Percentiles rank a stretch among this genome's conserved stretches.
phyloP scores from a whole-genome alignment of 805 yeast genomes.

The Candida wancherniae region DNA sequence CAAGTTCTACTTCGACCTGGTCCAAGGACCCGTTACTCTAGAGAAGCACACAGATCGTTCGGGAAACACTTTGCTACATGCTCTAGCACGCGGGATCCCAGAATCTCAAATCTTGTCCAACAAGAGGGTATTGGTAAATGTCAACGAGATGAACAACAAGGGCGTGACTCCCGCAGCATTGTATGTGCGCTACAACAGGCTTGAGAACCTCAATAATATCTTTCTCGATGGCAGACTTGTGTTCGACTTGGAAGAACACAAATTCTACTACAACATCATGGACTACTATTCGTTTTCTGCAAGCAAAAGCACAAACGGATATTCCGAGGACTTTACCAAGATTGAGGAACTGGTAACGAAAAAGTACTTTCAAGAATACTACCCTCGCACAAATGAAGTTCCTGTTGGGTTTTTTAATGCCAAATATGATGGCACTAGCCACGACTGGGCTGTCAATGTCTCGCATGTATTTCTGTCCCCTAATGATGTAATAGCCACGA shows the following conservation, averaged over 20 bases:
- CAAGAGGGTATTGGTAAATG: constrained; percentile 28
- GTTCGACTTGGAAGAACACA: constrained; percentile 31
- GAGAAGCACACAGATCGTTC: constrained; percentile 64
- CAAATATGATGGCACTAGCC: constrained; percentile 24
- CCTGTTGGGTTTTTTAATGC: constrained; percentile 30
- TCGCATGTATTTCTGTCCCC: constrained; percentile 1
- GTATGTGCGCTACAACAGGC: constrained; percentile 63
- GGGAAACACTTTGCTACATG: constrained; percentile 76
- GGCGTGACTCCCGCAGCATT: constrained; percentile 67
- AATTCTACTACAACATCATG: constrained; percentile 31
- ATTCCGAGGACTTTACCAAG: constrained; percentile 17
- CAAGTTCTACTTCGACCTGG: constrained; percentile 41
- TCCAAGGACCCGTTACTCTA: constrained; percentile 40
- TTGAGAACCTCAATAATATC: constrained; percentile 52
- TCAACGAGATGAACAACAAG: constrained; percentile 58
- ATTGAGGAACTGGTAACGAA: constrained; percentile 22
- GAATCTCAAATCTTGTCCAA: constrained; percentile 22
- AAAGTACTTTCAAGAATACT: constrained; percentile 19
- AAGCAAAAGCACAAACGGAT: constrained; percentile 18
- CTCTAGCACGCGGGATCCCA: constrained; percentile 48
- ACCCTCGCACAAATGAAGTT: constrained; percentile 13
- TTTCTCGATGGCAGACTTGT: constrained; percentile 45
- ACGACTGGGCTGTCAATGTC: constrained; percentile 30
- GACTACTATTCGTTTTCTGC: constrained; percentile 36
- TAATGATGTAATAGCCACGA: constrained; percentile 2